Evolutionary conservation across 2,329 filamentous ascomycete genomes (phyloP), one percentile per base, ranked within the genome.

Genomic region (Ceratocystis destructans): DNA sequence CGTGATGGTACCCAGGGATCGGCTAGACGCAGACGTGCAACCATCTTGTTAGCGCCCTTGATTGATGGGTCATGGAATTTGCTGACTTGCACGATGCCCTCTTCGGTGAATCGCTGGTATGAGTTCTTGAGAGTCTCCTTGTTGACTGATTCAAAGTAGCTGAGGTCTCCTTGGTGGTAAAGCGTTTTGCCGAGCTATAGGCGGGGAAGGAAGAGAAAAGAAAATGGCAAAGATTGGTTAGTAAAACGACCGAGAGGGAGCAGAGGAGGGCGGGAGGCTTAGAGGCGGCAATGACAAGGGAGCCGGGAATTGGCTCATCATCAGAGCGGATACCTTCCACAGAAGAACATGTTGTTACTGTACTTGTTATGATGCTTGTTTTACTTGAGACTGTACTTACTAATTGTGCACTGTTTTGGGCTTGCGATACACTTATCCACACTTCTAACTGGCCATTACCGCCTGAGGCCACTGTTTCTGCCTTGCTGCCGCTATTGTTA

Each of bases 101-200:
- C 93, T 72, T 96, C 90, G 71, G 92, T 86, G 72, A 96, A 96
- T 17, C 90, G 85, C 46, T 84, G 81, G 75, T 93, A 96, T 0
- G 92, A 88, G 75, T 99, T 99, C 73, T 94, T 96, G 66, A 99
- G 82, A 0, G 92, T 96, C 75, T 99, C 93, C 72, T 96, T 96
- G 79, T 99, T 99, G 70, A 99, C 93, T 2, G 94, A 92, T 77
- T 99, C 94, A 71, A 96, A 97, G 77, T 99, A 99, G 37, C 88
- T 92, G 8, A 99, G 83, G 72, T 99, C 94, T 66, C 94, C 94
- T 77, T 99, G 93, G 74, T 99, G 93, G 73, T 96, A 99, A 1
- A 99, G 81, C 0, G 94, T 97, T 77, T 99, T 97, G 65, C 94
- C 94, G 37, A 96, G 84, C 83, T 93, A 71, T 20, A 48, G 33